Percentiles rank a stretch among this genome's conserved stretches.
Evolutionary conservation across 2,329 filamentous ascomycete species (phyloP).

Genomic region (Emydomyces testavorans): DNA sequence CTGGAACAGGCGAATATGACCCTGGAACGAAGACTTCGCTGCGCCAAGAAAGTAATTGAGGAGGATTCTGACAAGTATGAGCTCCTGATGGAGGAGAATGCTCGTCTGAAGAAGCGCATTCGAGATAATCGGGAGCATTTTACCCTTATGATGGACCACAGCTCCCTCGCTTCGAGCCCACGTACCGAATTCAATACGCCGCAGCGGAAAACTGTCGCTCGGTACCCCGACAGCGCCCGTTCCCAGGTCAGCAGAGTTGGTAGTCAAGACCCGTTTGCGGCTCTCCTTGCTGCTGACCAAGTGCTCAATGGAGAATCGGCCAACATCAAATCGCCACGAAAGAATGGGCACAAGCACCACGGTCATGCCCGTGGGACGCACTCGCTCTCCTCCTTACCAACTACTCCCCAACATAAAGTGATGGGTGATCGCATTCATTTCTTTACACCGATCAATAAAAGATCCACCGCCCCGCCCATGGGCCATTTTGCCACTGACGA

Average conservation of each 20-base stretch:
- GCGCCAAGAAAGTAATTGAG: slow-evolving; percentile 67
- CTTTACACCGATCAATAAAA: slow-evolving; percentile 47
- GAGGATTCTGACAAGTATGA: slow-evolving; percentile 64
- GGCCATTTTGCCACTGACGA: slow-evolving; percentile 21
- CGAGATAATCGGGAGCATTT: slow-evolving; percentile 82
- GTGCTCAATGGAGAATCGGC: slow-evolving; percentile 67
- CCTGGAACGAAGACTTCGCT: slow-evolving; percentile 53
- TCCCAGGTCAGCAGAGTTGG: slow-evolving; percentile 38
- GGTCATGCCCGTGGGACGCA: slow-evolving; percentile 66
- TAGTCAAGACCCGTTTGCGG: slow-evolving; percentile 58
- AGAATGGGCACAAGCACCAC: slow-evolving; percentile 39
- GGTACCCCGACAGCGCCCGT: slow-evolving; percentile 31
- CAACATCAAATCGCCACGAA: slow-evolving; percentile 60
- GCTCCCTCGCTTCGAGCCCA: slow-evolving; percentile 50
- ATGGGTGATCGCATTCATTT: slow-evolving; percentile 41
- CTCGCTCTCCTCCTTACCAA: slow-evolving; percentile 73
- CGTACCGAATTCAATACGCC: slow-evolving; percentile 39
- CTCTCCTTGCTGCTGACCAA: slow-evolving; percentile 60
- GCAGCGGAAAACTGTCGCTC: slow-evolving; percentile 32
- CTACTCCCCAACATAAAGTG: slow-evolving; percentile 54
- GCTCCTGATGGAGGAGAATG: slow-evolving; percentile 61
- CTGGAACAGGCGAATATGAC: slow-evolving; percentile 54
- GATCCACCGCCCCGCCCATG: slow-evolving; percentile 23
- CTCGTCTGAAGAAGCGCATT: slow-evolving; percentile 68
- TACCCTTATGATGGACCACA: slow-evolving; percentile 61